Percentiles rank a stretch among this genome's conserved stretches.
These are phyloP conservation scores for Iris pallida DNA, from an alignment of 116 monocot genomes.

Conservation along the genomic window DNA sequence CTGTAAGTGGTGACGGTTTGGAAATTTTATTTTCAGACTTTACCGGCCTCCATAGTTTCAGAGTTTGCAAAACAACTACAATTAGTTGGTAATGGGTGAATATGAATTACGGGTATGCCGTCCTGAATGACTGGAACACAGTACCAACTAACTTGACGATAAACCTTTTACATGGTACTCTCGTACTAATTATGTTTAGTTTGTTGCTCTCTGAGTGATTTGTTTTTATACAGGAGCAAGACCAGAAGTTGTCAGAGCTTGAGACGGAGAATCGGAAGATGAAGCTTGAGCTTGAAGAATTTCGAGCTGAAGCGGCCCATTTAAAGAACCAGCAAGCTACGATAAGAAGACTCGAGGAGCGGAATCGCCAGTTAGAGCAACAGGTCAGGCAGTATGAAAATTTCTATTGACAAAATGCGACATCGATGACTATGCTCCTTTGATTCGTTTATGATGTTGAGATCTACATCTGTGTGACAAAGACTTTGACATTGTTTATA, in stretches of 20 bases:
- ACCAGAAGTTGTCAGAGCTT: conserved; percentile 69
- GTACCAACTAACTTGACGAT: background rate
- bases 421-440: too few species aligned
- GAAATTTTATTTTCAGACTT: background rate
- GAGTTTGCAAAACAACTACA: background rate
- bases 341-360: conserved; percentile 92
- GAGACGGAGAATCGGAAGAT: conserved; percentile 93
- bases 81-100: too few species aligned
- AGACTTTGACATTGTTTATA: too few species aligned
- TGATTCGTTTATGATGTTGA: too few species aligned
- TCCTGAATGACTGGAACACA: background rate
- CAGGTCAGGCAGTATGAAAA: conserved; percentile 40
- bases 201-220: background rate
- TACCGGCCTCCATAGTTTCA: background rate
- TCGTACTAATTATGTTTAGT: background rate
- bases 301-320: conserved; percentile 85
- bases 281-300: conserved; percentile 98
- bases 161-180: background rate
- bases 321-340: conserved; percentile 98
- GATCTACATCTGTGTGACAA: too few species aligned
- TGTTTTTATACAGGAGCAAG: conserved; percentile 60
- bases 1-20: conserved; percentile 43
- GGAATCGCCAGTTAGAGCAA: conserved; percentile 91
- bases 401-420: too few species aligned
- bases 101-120: background rate